These are phyloP conservation scores for Leishmania amazonensis DNA, from an alignment of 208 protist genomes.

Conservation along the genomic window DNA sequence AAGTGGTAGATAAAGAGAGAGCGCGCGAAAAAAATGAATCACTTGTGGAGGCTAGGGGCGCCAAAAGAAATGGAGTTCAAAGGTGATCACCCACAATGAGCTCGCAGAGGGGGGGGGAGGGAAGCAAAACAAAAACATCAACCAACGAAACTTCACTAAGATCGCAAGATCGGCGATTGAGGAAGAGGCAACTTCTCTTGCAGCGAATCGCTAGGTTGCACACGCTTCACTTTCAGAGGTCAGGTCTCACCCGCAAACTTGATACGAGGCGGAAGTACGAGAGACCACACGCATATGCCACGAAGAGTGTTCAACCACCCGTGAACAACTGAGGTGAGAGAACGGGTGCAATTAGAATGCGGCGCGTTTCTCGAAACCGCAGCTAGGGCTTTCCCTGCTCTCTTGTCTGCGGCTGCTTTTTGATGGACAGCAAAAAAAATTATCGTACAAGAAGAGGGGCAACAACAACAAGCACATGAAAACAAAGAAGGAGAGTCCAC, in stretches of 20 bases:
- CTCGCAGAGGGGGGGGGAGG: not conserved
- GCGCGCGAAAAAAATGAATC: not conserved
- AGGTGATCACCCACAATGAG: not conserved
- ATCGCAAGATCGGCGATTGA: not conserved
- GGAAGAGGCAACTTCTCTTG: not conserved
- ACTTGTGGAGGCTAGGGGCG: not conserved
- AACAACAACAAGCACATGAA: not conserved
- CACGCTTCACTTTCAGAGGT: not conserved
- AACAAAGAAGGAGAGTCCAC: not conserved
- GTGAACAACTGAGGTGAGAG: not conserved
- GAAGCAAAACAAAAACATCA: not conserved
- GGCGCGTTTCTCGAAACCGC: not conserved
- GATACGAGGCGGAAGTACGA: not conserved
- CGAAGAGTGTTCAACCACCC: not conserved
- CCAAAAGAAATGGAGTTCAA: not conserved
- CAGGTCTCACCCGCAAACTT: not conserved
- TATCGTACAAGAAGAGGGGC: slow-evolving; percentile 10
- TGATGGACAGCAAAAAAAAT: not conserved
- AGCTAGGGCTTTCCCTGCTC: not conserved
- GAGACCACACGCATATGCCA: not conserved
- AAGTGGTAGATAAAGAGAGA: not conserved
- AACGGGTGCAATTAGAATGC: not conserved
- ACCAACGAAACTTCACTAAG: not conserved
- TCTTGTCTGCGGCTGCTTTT: not conserved
- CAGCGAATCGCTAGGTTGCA: not conserved